Evolutionary conservation across 1,139 yeast genomes (phyloP).

Genomic region (Hyphopichia khmerensis): DNA sequence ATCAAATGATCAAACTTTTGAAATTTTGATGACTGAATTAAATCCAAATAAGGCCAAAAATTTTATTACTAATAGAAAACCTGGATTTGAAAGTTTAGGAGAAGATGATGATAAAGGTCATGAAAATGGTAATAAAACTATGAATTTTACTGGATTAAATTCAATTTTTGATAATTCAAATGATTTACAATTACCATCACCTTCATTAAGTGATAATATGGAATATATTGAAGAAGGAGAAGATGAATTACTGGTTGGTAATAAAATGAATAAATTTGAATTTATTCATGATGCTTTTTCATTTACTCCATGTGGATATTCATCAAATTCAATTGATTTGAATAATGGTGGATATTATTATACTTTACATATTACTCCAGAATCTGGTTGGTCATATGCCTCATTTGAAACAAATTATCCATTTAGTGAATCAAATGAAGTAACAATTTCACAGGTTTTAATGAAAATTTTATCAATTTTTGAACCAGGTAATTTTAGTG

Average conservation of each 20-base stretch:
- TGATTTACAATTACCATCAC: slow-evolving; percentile 36
- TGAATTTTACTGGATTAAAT: slow-evolving; percentile 61
- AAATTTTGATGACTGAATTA: slow-evolving; percentile 87
- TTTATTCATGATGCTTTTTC: slow-evolving; percentile 82
- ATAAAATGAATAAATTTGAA: slow-evolving; percentile 14
- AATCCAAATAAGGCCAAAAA: slow-evolving; percentile 56
- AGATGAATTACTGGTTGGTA: slow-evolving; percentile 5
- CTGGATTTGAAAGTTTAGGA: slow-evolving; percentile 44
- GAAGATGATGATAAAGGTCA: slow-evolving; percentile 65
- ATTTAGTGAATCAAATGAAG: slow-evolving; percentile 30
- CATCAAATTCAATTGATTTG: slow-evolving; percentile 75
- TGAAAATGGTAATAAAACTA: slow-evolving; percentile 65
- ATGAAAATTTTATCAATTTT: slow-evolving; percentile 61
- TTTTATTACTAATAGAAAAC: slow-evolving; percentile 60
- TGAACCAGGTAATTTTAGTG: slow-evolving; percentile 74
- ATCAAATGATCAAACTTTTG: slow-evolving; percentile 84
- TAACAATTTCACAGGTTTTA: slow-evolving; percentile 53
- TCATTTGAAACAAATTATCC: slow-evolving; percentile 89
- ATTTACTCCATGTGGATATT: slow-evolving; percentile 94
- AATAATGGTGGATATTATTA: slow-evolving; percentile 64
- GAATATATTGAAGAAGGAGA: slow-evolving; percentile 15
- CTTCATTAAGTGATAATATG: slow-evolving; percentile 29
- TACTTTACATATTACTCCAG: slow-evolving; percentile 94
- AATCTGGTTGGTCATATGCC: slow-evolving; percentile 91
- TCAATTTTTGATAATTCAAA: slow-evolving; percentile 12